phyloP scores from a whole-genome alignment of 2,329 filamentous ascomycete genomes.

The Clonostachys rhizophaga region DNA sequence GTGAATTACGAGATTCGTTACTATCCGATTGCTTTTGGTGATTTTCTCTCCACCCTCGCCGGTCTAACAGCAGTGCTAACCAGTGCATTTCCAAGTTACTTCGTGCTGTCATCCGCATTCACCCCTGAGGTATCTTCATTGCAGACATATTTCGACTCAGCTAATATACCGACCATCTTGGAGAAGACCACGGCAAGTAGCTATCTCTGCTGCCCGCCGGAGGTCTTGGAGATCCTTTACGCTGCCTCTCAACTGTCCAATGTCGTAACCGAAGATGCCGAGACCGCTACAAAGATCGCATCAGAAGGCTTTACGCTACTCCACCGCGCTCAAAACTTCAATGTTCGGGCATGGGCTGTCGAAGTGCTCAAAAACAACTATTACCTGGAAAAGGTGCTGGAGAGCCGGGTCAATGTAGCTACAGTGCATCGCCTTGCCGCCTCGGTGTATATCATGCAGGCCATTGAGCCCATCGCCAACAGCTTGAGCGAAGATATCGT shows the following conservation, averaged over 20 bases:
- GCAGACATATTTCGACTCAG: constrained; percentile 25
- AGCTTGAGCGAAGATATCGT: constrained; percentile 17
- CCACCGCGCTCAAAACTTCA: constrained; percentile 28
- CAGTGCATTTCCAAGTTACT: constrained; percentile 23
- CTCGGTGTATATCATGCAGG: constrained; percentile 40
- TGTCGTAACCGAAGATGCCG: constrained; percentile 12
- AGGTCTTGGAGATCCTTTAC: constrained; percentile 36
- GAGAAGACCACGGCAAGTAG: constrained; percentile 34
- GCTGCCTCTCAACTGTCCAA: constrained; percentile 33
- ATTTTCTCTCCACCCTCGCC: constrained; percentile 6
- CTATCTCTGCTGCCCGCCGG: constrained; percentile 40
- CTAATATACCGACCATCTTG: constrained; percentile 29
- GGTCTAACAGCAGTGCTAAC: background rate
- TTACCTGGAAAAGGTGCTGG: constrained; percentile 22
- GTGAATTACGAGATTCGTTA: constrained; percentile 35
- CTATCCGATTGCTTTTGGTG: constrained; percentile 42
- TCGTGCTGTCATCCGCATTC: constrained; percentile 39
- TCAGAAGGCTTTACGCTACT: constrained; percentile 25
- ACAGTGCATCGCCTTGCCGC: constrained; percentile 35
- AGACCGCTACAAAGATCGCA: constrained; percentile 18
- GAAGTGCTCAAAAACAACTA: constrained; percentile 24
- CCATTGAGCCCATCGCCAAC: constrained; percentile 20
- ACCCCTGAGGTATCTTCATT: constrained; percentile 21
- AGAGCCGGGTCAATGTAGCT: constrained; percentile 31
- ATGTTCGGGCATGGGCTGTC: constrained; percentile 33